Evolutionary conservation across 2,329 filamentous ascomycete species (phyloP).

Genomic region (Capronia epimyces): DNA sequence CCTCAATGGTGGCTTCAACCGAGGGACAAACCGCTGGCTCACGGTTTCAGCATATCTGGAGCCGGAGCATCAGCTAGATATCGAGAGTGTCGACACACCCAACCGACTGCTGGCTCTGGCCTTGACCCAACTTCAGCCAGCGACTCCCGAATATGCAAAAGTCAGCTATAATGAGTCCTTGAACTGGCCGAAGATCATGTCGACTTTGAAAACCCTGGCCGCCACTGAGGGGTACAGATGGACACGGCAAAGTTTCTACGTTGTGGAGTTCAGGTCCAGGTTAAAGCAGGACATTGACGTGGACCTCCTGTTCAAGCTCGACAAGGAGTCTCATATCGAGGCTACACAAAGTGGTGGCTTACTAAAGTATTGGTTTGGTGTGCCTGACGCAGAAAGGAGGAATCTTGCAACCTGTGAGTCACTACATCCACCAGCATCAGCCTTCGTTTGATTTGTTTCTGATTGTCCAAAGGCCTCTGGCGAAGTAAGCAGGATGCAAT

Average conservation of each 20-base stretch:
- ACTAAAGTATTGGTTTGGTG: constrained; percentile 91
- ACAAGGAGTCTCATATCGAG: constrained; percentile 73
- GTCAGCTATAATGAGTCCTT: constrained; percentile 67
- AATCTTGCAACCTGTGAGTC: constrained; percentile 75
- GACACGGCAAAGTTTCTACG: constrained; percentile 65
- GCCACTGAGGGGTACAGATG: constrained; percentile 49
- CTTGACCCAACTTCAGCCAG: constrained; percentile 57
- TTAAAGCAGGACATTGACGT: constrained; percentile 64
- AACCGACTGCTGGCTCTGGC: constrained; percentile 67
- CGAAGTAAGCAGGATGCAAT: constrained; percentile 56
- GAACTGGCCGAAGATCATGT: constrained; percentile 66
- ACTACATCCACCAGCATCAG: background rate
- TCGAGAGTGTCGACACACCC: constrained; percentile 60
- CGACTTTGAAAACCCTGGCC: constrained; percentile 51
- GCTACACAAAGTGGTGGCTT: constrained; percentile 74
- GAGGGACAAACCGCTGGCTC: constrained; percentile 35
- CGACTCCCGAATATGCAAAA: constrained; percentile 68
- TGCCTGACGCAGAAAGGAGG: constrained; percentile 60
- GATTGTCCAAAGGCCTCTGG: constrained; percentile 54
- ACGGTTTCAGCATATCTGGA: constrained; percentile 72
- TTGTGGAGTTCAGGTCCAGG: constrained; percentile 75
- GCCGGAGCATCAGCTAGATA: constrained; percentile 64
- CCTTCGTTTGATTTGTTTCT: background rate
- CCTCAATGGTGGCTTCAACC: background rate
- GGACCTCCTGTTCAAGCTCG: constrained; percentile 63